phyloP scores from a whole-genome alignment of 257 asterid genomes.

The Sherardia arvensis region DNA sequence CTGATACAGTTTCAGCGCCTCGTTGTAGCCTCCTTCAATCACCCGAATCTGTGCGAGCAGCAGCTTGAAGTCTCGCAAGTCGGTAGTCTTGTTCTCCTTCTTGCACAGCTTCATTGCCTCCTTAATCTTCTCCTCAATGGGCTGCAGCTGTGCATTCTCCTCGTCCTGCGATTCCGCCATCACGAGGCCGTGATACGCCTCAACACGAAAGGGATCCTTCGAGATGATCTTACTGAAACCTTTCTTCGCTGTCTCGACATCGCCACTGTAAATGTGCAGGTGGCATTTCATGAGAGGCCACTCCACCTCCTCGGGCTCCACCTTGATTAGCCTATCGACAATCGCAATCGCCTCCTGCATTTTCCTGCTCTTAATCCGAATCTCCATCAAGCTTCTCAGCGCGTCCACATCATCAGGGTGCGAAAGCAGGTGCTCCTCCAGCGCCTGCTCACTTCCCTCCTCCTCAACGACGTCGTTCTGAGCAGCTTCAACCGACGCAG shows the following conservation, averaged over 20 bases:
- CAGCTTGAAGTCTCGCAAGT: conserved; percentile 72
- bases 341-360: conserved; percentile 49
- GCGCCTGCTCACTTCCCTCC: conserved; percentile 38
- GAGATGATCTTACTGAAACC: conserved; percentile 53
- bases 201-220: conserved; percentile 66
- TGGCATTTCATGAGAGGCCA: conserved; percentile 89
- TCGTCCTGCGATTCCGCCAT: conserved; percentile 63
- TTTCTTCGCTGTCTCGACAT: conserved; percentile 42
- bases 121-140: conserved; percentile 36
- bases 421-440: conserved; percentile 39
- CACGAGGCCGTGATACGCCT: conserved; percentile 86
- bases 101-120: conserved; percentile 51
- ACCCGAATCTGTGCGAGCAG: conserved; percentile 80
- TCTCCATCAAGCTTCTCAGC: conserved; percentile 56
- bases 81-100: conserved; percentile 41
- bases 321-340: conserved; percentile 41
- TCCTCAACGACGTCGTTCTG: conserved; percentile 20
- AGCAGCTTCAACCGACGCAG: conserved; percentile 19
- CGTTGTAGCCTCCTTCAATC: conserved; percentile 50
- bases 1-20: conserved; percentile 54
- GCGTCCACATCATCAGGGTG: conserved; percentile 49
- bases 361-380: conserved; percentile 46
- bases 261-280: conserved; percentile 44
- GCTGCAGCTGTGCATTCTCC: conserved; percentile 32
- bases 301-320: conserved; percentile 68